These are phyloP conservation scores for Strigomonas culicis DNA, from an alignment of 208 protist species.

Conservation along the genomic window DNA sequence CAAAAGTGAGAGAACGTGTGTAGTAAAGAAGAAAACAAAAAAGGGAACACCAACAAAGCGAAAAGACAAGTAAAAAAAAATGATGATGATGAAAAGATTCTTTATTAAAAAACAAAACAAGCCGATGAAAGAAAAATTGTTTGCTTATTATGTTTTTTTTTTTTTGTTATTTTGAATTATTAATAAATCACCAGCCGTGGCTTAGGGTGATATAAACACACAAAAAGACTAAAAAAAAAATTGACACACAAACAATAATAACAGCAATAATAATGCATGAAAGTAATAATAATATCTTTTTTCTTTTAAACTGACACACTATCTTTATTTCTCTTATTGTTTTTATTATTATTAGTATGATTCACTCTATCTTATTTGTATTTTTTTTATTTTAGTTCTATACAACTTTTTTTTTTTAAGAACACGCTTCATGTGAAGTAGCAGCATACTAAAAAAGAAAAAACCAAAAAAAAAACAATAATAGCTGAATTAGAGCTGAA, in stretches of 20 bases:
- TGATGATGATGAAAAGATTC: conserved; percentile 14
- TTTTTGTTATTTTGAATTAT: too few relatives aligned
- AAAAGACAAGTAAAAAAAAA: conserved; percentile 11
- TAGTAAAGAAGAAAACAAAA: conserved; percentile 19
- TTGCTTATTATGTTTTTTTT: conserved; percentile 12
- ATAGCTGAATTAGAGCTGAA: background rate
- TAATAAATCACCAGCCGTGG: too few relatives aligned
- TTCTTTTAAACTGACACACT: background rate
- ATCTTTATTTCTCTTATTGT: conserved; percentile 4
- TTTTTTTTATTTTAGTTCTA: background rate
- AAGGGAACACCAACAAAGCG: conserved; percentile 16
- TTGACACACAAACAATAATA: background rate
- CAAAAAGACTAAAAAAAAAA: background rate
- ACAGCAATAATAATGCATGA: background rate
- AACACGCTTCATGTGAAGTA: background rate
- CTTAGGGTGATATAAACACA: too few relatives aligned
- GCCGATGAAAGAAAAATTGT: conserved; percentile 8
- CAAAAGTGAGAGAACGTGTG: conserved; percentile 9
- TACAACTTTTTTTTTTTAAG: conserved; percentile 5
- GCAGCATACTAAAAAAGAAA: background rate
- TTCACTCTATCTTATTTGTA: background rate
- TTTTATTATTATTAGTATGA: conserved; percentile 11
- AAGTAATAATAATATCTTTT: conserved; percentile 1
- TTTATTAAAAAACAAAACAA: conserved; percentile 14
- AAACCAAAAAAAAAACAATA: conserved; percentile 3